These are phyloP conservation scores for Haplosporangium sp. DNA, from an alignment of 371 early-diverging fungal species.

Conservation along the genomic window DNA sequence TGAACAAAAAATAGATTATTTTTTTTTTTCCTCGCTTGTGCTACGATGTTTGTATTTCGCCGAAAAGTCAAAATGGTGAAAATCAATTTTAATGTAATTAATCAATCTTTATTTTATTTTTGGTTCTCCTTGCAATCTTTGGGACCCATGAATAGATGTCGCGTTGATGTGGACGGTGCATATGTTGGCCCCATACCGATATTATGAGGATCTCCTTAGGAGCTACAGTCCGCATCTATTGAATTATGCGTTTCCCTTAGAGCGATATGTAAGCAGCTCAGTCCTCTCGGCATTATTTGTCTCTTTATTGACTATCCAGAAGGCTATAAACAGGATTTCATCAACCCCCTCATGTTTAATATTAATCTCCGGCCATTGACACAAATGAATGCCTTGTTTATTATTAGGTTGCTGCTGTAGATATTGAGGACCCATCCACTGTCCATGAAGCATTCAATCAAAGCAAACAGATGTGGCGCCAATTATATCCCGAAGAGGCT, in stretches of 20 bases:
- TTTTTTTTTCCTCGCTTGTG: background rate
- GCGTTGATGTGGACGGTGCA: conserved; percentile 60
- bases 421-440: conserved; percentile 49
- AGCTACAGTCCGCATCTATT: conserved; percentile 42
- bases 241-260: conserved; percentile 49
- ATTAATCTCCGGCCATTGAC: background rate
- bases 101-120: background rate
- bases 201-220: conserved; percentile 57
- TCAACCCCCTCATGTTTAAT: background rate
- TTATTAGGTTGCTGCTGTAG: conserved; percentile 47
- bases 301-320: background rate
- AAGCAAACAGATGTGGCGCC: conserved; percentile 42
- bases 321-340: too few species aligned
- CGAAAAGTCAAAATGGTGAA: background rate
- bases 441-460: conserved; percentile 39
- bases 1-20: background rate
- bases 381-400: conserved; percentile 3
- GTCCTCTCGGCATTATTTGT: background rate
- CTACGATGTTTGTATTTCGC: background rate
- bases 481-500: conserved; percentile 39
- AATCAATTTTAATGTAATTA: too few species aligned
- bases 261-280: conserved; percentile 36
- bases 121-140: background rate
- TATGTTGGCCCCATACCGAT: conserved; percentile 59
- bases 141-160: conserved; percentile 43